Conservation (phyloP, 371 early-diverging fungal species). For the Circinella umbellata region DNA sequence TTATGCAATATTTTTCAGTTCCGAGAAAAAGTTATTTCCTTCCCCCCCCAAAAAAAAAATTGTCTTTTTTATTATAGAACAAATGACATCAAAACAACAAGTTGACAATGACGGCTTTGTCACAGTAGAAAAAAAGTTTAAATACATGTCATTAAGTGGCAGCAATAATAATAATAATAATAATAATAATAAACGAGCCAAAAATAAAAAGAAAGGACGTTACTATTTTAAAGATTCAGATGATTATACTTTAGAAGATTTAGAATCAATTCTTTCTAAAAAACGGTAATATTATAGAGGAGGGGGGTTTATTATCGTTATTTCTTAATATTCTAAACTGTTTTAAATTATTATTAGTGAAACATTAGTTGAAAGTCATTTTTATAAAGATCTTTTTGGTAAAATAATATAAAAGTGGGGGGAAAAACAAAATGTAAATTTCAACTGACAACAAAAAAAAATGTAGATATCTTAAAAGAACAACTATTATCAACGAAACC, state of each 20-base stretch:
- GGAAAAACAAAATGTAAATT: neutral
- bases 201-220: slow-evolving; percentile 13
- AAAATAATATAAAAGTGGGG: slow-evolving; percentile 5
- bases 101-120: slow-evolving; percentile 22
- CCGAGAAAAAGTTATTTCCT: neutral
- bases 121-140: slow-evolving; percentile 21
- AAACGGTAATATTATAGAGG: slow-evolving; percentile 23
- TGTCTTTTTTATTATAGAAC: neutral
- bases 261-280: slow-evolving; percentile 27
- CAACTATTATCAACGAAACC: slow-evolving; percentile 24
- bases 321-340: neutral
- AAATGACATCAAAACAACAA: neutral
- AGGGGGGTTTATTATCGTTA: no score
- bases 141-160: slow-evolving; percentile 11
- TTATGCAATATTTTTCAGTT: no score
- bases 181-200: slow-evolving; percentile 3
- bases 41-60: neutral
- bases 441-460: neutral
- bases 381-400: slow-evolving; percentile 43
- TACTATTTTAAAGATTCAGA: slow-evolving; percentile 26
- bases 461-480: slow-evolving; percentile 28
- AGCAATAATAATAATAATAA: neutral
- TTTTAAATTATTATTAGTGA: slow-evolving; percentile 22
- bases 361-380: slow-evolving; percentile 30
- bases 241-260: slow-evolving; percentile 38